phyloP scores from a whole-genome alignment of 805 yeast species.

The Yarrowia sp. region DNA sequence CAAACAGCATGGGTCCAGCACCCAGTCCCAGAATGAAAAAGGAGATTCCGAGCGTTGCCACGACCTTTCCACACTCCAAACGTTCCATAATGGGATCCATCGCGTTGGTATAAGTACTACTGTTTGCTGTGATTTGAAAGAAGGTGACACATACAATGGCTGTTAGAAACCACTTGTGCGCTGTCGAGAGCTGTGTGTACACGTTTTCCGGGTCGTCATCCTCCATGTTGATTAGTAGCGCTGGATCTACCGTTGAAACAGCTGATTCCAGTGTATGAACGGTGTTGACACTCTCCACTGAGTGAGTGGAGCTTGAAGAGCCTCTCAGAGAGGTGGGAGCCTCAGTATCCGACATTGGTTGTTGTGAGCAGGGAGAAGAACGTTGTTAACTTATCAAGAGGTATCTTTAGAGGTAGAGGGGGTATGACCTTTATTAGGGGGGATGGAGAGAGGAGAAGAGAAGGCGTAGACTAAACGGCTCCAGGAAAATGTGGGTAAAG shows the following conservation, averaged over 20 bases:
- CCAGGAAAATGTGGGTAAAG: background rate
- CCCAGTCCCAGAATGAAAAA: constrained; percentile 65
- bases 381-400: background rate
- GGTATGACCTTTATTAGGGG: background rate
- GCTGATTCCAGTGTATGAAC: constrained; percentile 1
- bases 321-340: background rate
- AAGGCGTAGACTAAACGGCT: background rate
- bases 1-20: constrained; percentile 63
- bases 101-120: constrained; percentile 3
- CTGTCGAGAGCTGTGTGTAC: constrained; percentile 1
- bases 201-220: constrained; percentile 23
- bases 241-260: background rate
- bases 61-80: constrained; percentile 47
- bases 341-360: background rate
- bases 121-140: constrained; percentile 16
- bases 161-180: constrained; percentile 22
- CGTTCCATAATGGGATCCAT: constrained; percentile 35
- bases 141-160: constrained; percentile 12
- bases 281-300: background rate
- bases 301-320: background rate
- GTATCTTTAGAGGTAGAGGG: background rate
- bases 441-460: background rate
- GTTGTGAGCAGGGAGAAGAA: background rate
- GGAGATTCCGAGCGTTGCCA: constrained; percentile 53
- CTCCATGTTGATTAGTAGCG: background rate